Percentiles rank a stretch among this genome's conserved stretches.
phyloP scores from a whole-genome alignment of 2,329 filamentous ascomycete species.

The Cercospora sojina region DNA sequence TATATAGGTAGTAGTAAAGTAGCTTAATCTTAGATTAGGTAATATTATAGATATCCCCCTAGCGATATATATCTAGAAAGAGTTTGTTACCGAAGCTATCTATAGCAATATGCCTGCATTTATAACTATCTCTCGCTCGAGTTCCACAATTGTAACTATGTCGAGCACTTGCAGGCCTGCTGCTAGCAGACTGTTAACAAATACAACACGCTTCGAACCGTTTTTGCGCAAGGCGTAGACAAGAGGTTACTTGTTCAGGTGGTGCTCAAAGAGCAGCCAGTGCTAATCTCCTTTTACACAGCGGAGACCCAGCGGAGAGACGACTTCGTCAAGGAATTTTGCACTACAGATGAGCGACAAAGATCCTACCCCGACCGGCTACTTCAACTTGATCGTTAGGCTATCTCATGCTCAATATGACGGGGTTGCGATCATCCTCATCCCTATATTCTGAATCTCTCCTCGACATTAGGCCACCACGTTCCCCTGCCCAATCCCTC shows the following conservation, averaged over 20 bases:
- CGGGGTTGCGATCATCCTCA: neutral
- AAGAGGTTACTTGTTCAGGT: neutral
- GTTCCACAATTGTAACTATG: neutral
- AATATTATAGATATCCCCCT: neutral
- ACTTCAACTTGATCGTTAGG: neutral
- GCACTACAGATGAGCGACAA: neutral
- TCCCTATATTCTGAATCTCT: neutral
- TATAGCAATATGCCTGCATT: neutral
- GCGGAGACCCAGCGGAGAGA: neutral
- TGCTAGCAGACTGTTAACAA: neutral
- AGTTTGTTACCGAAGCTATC: neutral
- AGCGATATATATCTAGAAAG: neutral
- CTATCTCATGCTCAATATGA: neutral
- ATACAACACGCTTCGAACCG: neutral
- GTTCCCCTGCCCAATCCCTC: constrained; percentile 15
- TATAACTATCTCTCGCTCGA: neutral
- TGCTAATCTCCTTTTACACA: neutral
- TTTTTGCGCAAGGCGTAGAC: neutral
- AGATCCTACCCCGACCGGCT: neutral
- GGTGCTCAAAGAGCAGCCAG: neutral
- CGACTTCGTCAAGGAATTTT: neutral
- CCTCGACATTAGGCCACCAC: constrained; percentile 16
- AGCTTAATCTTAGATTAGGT: neutral
- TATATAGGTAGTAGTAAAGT: neutral
- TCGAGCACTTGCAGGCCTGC: neutral